Percentiles rank a stretch among this genome's conserved stretches.
Evolutionary conservation across 495 filamentous ascomycete genomes (phyloP).

Genomic region (Durotheca rogersii): DNA sequence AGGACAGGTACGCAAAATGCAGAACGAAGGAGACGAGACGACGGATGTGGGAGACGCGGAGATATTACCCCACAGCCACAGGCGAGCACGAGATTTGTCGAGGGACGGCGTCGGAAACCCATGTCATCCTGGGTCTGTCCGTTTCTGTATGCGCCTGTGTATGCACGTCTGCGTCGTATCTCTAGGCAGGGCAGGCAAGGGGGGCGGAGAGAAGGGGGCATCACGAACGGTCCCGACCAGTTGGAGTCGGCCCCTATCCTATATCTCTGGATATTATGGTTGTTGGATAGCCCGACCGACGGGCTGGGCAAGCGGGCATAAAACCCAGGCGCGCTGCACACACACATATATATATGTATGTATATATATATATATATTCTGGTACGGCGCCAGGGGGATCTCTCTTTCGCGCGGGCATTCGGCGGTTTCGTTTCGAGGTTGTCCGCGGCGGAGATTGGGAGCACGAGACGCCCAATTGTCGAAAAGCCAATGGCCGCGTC

Average conservation of each 20-base stretch:
- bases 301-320: conserved; percentile 7
- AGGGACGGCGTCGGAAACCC: conserved; percentile 22
- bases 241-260: conserved; percentile 15
- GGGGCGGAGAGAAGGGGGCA: no score
- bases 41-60: conserved; percentile 4
- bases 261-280: not conserved
- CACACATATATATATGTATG: conserved; percentile 8
- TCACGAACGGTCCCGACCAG: conserved; percentile 13
- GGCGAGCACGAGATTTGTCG: conserved; percentile 17
- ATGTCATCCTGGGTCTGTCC: conserved; percentile 20
- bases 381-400: conserved; percentile 21
- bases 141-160: conserved; percentile 27
- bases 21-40: conserved; percentile 17
- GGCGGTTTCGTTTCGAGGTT: conserved; percentile 25
- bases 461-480: conserved; percentile 18
- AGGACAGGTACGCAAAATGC: no score
- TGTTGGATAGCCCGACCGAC: conserved; percentile 11
- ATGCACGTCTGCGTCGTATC: conserved; percentile 12
- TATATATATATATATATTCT: conserved; percentile 12
- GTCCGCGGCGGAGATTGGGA: conserved; percentile 9
- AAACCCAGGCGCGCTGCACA: conserved; percentile 13
- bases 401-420: no score
- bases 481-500: conserved; percentile 5
- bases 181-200: no score
- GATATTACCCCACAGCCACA: conserved; percentile 9